Evolutionary conservation across 2,329 filamentous ascomycete species (phyloP), one percentile per base, ranked within the genome.

Genomic region (Stenocarpella maydis): DNA sequence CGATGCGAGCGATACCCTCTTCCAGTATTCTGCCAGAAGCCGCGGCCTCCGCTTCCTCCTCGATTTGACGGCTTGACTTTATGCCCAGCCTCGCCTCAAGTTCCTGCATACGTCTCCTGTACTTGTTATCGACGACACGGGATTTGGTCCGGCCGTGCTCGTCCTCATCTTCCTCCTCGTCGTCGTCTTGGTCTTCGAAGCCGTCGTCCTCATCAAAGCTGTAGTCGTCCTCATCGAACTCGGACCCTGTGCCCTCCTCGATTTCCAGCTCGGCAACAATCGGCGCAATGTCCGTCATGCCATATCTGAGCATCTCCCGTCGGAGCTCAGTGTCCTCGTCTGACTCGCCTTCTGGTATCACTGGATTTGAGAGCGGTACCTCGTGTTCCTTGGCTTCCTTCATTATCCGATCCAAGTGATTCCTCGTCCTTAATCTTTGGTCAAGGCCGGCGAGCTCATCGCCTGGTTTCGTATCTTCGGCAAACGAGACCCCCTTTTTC

Each of bases 201-300:
- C 82, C 80, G 21, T 85, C 83, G 45, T 80, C 80, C 10, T 87
- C 84, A n/a, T 89, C 85, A 21, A 85, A 81, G 2, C 53, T 60
- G 34, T 53, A 68, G 34, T 66, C 69, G 4, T 68, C 60, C n/a
- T 68, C 58, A 14, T 63, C 69, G 4, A 68, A 65, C 5, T 70
- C 69, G 9, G 69, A 68, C 6, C 67, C 60, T 10, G 58, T 63
- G 31, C 70, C 66, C 47, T 95, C 91, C 72, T 97, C 93, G 2
- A 98, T 80, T 69, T 97, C 89, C 54, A 99, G 87, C 80, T 98
- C 94, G 19, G 96, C 96, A 19, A 99, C 96, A 3, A 99, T 92
- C 45, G 93, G 90, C 4, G 94, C 94, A 69, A 99, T 91, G 78
- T 98, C 95, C 53, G 91, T 91, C 80, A 97, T 86, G 71, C 93